Base-by-base conservation (phyloP, 768 basidiomycete species). In the Termitomyces sp. region DNA sequence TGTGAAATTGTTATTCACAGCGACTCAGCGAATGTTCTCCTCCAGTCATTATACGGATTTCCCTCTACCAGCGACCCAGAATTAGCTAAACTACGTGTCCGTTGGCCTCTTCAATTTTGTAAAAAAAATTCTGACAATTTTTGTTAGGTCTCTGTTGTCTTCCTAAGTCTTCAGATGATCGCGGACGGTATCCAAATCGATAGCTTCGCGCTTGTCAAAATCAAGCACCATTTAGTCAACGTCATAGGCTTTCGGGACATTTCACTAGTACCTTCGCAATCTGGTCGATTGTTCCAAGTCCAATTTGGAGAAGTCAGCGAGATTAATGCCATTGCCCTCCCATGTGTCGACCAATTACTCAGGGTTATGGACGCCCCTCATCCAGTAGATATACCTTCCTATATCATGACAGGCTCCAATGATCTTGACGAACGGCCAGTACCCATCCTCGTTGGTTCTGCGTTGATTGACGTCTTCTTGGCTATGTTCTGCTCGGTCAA, bases 91-190 rank as follows among this genome's bases (percentile, higher is more conserved):
- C 66, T 88, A 42, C 76, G 76, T 57, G 83, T 85, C 56, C 42
- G 72, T 61, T 47, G 6, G 21, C n/a, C 9, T 25, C 17, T 41
- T 34, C 35, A 25, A 11, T 10, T 30, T 39, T n/a, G 30, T 16
- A 45, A 30, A 21, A 17, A n/a, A n/a, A n/a, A n/a, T n/a, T n/a
- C n/a, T 53, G 35, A 49, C 21, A 28, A 21, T 21, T 23, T n/a
- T 45, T 35, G 21, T 23, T 44, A 89, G 87, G 74, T 76, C 48
- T 80, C 83, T 1, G 64, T 85, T 21, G 58, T 88, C 25, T 69
- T 79, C 14, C 73, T 91, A 16, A 77, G 81, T 57, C 69, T 91
- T 48, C 79, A 82, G 51, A 85, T 89, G 82, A 74, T 91, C 32
- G 75, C 83, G 10, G 83, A 85, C 56, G 87, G 87, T 7, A 73